phyloP scores from a whole-genome alignment of 2,329 filamentous ascomycete genomes.

The Fusarium odoratissimum region DNA sequence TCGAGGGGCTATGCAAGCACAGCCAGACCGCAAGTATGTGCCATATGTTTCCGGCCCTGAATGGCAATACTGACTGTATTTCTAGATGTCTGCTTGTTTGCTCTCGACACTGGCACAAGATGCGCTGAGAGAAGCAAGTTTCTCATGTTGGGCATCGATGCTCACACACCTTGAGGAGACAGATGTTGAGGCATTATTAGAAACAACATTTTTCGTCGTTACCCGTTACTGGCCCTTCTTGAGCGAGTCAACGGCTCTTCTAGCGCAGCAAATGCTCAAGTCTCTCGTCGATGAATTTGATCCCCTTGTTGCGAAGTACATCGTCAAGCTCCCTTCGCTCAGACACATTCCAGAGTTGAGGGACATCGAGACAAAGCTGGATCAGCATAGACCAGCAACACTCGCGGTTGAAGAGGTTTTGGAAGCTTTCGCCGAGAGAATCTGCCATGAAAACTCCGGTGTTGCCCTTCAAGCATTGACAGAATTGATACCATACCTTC shows the following conservation, averaged over 20 bases:
- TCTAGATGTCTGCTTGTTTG: conserved; percentile 88
- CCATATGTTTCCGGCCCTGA: background rate
- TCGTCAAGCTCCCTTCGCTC: conserved; percentile 83
- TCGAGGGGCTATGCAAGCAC: conserved; percentile 79
- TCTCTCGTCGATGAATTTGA: conserved; percentile 73
- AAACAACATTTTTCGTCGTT: conserved; percentile 90
- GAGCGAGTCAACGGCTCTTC: conserved; percentile 67
- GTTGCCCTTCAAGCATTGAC: conserved; percentile 85
- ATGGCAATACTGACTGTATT: background rate
- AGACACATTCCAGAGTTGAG: conserved; percentile 75
- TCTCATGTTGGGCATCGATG: conserved; percentile 86
- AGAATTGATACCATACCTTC: conserved; percentile 81
- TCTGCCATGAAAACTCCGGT: conserved; percentile 84
- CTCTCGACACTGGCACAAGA: conserved; percentile 83
- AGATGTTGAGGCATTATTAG: conserved; percentile 82
- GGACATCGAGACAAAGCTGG: conserved; percentile 74
- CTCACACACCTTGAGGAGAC: conserved; percentile 79
- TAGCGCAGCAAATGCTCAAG: conserved; percentile 71
- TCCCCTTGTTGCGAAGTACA: conserved; percentile 70
- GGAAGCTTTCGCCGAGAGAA: conserved; percentile 76
- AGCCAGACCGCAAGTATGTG: conserved; percentile 83
- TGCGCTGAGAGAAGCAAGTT: conserved; percentile 80
- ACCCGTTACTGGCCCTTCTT: conserved; percentile 82
- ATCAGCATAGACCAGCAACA: conserved; percentile 66
- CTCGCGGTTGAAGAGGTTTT: conserved; percentile 67